phyloP scores from a whole-genome alignment of 2,329 filamentous ascomycete species.

The Didymella lethalis region DNA sequence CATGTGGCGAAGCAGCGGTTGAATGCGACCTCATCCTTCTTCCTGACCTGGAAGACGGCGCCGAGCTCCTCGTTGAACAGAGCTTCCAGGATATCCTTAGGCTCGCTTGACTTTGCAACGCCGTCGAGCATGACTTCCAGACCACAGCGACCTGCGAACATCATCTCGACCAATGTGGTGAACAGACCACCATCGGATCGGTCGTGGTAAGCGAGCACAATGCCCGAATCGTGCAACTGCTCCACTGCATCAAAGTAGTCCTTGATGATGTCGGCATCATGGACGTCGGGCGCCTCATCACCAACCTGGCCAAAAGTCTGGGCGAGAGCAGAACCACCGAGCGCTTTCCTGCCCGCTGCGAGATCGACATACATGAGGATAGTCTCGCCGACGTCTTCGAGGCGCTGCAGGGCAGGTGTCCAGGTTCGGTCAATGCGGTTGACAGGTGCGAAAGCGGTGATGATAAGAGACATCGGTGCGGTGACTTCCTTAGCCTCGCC shows the following conservation, averaged over 20 bases:
- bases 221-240: slow-evolving; percentile 69
- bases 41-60: slow-evolving; percentile 93
- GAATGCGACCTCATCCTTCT: slow-evolving; percentile 84
- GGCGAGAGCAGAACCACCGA: slow-evolving; percentile 90
- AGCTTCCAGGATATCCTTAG: slow-evolving; percentile 72
- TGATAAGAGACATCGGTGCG: slow-evolving; percentile 87
- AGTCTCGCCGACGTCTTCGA: slow-evolving; percentile 88
- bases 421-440: slow-evolving; percentile 85
- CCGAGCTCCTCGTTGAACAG: slow-evolving; percentile 97
- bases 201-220: slow-evolving; percentile 94
- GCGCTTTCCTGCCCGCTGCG: slow-evolving; percentile 76
- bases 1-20: slow-evolving; percentile 90
- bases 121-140: slow-evolving; percentile 84
- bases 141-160: slow-evolving; percentile 93
- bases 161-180: slow-evolving; percentile 94
- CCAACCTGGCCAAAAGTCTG: slow-evolving; percentile 90
- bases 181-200: slow-evolving; percentile 91
- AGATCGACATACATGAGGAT: slow-evolving; percentile 91
- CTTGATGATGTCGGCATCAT: slow-evolving; percentile 78
- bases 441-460: slow-evolving; percentile 89
- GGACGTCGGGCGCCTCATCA: slow-evolving; percentile 83
- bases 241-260: slow-evolving; percentile 92
- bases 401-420: slow-evolving; percentile 85
- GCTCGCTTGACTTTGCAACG: slow-evolving; percentile 67
- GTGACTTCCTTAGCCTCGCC: slow-evolving; percentile 81